Percentiles rank a stretch among this genome's conserved stretches.
Evolutionary conservation across 2,329 filamentous ascomycete species (phyloP).

Genomic region (Sphaerulina populicola): DNA sequence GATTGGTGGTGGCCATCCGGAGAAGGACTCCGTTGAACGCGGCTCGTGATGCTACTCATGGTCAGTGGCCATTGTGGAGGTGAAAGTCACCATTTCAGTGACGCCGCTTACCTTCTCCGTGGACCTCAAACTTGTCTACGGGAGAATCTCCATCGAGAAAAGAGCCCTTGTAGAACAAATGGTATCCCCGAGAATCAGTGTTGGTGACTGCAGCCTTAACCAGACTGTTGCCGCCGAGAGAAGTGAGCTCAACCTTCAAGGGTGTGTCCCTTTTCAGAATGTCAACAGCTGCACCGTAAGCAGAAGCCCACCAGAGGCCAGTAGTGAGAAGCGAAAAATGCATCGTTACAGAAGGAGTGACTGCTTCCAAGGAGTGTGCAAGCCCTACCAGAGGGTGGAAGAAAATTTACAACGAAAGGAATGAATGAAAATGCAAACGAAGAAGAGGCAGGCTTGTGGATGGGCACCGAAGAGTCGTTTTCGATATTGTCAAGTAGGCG

Average conservation of each 20-base stretch:
- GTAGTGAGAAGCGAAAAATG: conserved; percentile 1
- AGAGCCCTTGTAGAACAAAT: conserved; percentile 24
- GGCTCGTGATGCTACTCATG: conserved; percentile 13
- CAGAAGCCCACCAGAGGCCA: neutral
- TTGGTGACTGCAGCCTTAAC: conserved; percentile 25
- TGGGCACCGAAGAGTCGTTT: neutral
- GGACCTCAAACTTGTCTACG: conserved; percentile 23
- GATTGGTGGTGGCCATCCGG: conserved; percentile 39
- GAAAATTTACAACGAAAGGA: conserved; percentile 1
- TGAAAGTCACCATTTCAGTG: neutral
- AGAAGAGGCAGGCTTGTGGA: neutral
- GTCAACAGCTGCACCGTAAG: conserved; percentile 12
- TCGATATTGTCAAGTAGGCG: conserved; percentile 1
- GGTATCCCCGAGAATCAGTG: conserved; percentile 21
- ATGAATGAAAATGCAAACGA: neutral
- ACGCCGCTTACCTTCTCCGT: conserved; percentile 16
- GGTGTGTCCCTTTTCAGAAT: conserved; percentile 20
- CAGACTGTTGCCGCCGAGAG: conserved; percentile 18
- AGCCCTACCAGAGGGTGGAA: conserved; percentile 8
- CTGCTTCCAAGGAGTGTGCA: conserved; percentile 1
- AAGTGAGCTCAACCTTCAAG: conserved; percentile 20
- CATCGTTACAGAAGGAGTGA: neutral
- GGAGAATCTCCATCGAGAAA: conserved; percentile 24
- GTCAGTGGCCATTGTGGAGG: neutral
- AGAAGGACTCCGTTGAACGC: conserved; percentile 48